phyloP scores from a whole-genome alignment of 768 basidiomycete genomes.

The Panus rudis region DNA sequence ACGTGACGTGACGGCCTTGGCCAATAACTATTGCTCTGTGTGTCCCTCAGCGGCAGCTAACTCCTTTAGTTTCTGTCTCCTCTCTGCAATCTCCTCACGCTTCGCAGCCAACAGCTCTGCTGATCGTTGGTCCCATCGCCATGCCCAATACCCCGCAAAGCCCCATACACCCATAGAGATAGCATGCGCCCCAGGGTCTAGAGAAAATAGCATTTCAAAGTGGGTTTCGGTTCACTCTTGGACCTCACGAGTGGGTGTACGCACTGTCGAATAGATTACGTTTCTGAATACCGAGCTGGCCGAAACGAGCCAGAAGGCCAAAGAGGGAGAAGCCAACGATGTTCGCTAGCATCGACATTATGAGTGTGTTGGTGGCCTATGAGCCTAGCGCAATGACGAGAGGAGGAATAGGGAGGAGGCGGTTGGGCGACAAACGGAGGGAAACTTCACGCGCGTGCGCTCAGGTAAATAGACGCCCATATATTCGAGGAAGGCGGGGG shows the following conservation, averaged over 20 bases:
- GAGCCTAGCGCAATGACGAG: constrained; percentile 3
- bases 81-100: constrained; percentile 49
- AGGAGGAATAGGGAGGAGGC: not conserved
- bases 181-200: constrained; percentile 70
- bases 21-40: too few species aligned
- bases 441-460: too few species aligned
- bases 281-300: constrained; percentile 82
- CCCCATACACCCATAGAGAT: constrained; percentile 67
- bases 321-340: constrained; percentile 74
- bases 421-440: too few species aligned
- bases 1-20: too few species aligned
- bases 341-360: constrained; percentile 61
- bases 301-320: constrained; percentile 77
- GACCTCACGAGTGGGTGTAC: constrained; percentile 25
- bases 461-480: too few species aligned
- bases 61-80: constrained; percentile 26
- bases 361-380: constrained; percentile 3
- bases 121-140: constrained; percentile 59
- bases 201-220: not conserved
- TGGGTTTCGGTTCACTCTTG: not conserved
- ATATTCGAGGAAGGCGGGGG: too few species aligned
- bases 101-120: constrained; percentile 56
- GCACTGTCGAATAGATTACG: constrained; percentile 74
- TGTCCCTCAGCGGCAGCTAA: not conserved
- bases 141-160: constrained; percentile 68